Base-by-base conservation (phyloP, 257 asterid genomes). In the Phtheirospermum japonicum region DNA sequence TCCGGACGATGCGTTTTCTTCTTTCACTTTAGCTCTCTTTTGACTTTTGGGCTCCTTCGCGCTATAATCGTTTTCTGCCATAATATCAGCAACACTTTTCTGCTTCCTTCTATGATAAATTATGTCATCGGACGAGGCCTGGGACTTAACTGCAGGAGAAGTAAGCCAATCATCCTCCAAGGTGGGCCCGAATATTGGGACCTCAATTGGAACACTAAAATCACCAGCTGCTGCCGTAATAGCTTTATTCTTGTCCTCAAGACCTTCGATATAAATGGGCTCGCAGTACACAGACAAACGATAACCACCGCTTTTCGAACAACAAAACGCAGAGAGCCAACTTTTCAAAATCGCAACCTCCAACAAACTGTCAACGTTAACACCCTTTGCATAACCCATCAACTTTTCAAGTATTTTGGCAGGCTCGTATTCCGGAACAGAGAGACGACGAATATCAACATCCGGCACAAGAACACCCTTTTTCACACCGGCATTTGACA, bases 61-160 rank as follows among this genome's bases (percentile, higher is more conserved):
- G 3, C 1, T 23, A 23, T 23, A 53, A 1, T 16, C 39, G 12
- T 43, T 66, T 39, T 79, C 79, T 2, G 61, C 72, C 89, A 84
- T 72, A 12, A 85, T 75, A 64, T 78, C 92, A 33, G 91, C 82
- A n/a, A 88, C 89, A 56, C 86, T 83, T 71, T 78, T 92, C 69
- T 75, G 83, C 75, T 87, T 93, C 78, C 83, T 79, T 18, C 70
- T 75, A 9, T 55, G 70, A 52, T 53, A 70, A 14, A 57, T 51
- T 65, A 73, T 72, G 42, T 71, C 86, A 26, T 70, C 79, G 4
- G 75, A 58, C 57, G 63, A 18, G 42, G 32, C 42, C 17, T 56
- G 61, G 9, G 75, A 64, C 66, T 43, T 74, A 26, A 7, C 32
- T 13, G 46, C 31, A 7, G 72, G 65, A 2, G 76, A 67, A 64